phyloP scores from a whole-genome alignment of 2,329 filamentous ascomycete species.

The Diaporthe citri region DNA sequence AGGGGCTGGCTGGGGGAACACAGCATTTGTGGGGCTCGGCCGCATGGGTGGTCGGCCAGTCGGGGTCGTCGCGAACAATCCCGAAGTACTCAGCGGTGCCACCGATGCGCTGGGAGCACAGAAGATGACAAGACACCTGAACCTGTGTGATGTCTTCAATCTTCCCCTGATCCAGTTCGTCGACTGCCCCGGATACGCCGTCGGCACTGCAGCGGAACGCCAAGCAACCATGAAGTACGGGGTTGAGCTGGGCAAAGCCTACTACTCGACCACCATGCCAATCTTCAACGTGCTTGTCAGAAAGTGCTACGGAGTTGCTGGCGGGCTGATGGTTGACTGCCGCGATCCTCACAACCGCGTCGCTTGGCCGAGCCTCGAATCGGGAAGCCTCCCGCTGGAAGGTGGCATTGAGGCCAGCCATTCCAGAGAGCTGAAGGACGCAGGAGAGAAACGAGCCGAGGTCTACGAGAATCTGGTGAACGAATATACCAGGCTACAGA shows the following conservation, averaged over 20 bases:
- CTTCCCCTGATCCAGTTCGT: slow-evolving; percentile 74
- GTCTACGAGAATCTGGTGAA: slow-evolving; percentile 69
- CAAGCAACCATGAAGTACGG: slow-evolving; percentile 75
- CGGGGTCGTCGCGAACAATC: slow-evolving; percentile 71
- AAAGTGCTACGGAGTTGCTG: slow-evolving; percentile 73
- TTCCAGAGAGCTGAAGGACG: slow-evolving; percentile 68
- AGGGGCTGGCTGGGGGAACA: slow-evolving; percentile 72
- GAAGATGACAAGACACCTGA: slow-evolving; percentile 71
- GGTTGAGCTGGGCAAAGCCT: slow-evolving; percentile 70
- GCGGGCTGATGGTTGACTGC: slow-evolving; percentile 73
- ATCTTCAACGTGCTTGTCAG: slow-evolving; percentile 74
- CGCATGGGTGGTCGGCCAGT: slow-evolving; percentile 68
- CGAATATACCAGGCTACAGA: slow-evolving; percentile 73
- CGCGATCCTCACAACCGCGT: slow-evolving; percentile 71
- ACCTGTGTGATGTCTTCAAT: slow-evolving; percentile 76
- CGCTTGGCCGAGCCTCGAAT: slow-evolving; percentile 74
- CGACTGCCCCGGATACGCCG: slow-evolving; percentile 52
- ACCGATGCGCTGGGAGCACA: slow-evolving; percentile 71
- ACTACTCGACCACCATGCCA: slow-evolving; percentile 72
- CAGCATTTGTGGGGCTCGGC: slow-evolving; percentile 71
- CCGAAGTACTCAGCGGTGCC: slow-evolving; percentile 72
- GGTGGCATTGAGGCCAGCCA: slow-evolving; percentile 76
- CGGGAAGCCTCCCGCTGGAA: slow-evolving; percentile 72
- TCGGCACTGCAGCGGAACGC: slow-evolving; percentile 73
- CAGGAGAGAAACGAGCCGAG: slow-evolving; percentile 62